phyloP scores from a whole-genome alignment of 169 alveolate genomes.

The Plasmodium chabaudi region DNA sequence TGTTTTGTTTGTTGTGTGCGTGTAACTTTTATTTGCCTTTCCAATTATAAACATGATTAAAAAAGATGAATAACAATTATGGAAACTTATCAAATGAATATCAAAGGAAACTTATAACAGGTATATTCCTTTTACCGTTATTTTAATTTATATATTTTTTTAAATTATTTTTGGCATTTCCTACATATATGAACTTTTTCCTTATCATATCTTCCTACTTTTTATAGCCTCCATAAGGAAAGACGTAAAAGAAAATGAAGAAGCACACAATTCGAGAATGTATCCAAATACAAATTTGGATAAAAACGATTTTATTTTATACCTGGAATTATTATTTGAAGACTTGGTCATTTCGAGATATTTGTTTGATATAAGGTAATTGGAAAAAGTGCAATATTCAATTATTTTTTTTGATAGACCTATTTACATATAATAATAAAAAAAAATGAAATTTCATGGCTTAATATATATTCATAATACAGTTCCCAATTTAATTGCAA shows the following conservation, averaged over 20 bases:
- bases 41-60: too few species aligned
- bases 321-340: constrained; percentile 41
- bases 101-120: constrained; percentile 43
- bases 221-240: constrained; percentile 33
- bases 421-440: neutral
- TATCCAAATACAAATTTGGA: neutral
- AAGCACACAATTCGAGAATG: neutral
- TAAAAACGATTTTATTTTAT: constrained; percentile 54
- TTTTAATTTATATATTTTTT: neutral
- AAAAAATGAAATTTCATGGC: neutral
- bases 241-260: constrained; percentile 65
- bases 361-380: constrained; percentile 61
- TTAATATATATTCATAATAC: too few species aligned
- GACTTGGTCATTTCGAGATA: constrained; percentile 37
- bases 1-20: too few species aligned
- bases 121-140: neutral
- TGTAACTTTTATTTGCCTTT: too few species aligned
- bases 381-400: neutral
- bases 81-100: constrained; percentile 12
- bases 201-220: neutral
- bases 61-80: constrained; percentile 38
- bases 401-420: too few species aligned
- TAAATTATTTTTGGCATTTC: neutral
- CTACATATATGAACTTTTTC: neutral
- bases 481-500: too few species aligned